A percentile compares a stretch with the other conserved stretches of the same genome.
phyloP scores from a whole-genome alignment of 2,329 filamentous ascomycete species.

The Amesomyces nigricolor region DNA sequence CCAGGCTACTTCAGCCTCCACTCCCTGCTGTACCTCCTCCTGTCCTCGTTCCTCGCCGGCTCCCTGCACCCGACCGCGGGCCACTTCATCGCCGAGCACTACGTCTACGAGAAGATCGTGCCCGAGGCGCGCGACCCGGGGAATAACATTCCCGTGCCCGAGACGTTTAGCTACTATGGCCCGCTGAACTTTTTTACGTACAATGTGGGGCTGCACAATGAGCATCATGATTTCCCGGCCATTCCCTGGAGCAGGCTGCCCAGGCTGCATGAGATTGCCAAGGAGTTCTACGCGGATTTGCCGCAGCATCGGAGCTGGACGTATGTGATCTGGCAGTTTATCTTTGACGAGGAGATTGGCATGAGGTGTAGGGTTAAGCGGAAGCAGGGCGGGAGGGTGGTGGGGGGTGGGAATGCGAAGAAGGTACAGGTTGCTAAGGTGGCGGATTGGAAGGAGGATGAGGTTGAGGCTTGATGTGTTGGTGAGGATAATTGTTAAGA shows the following conservation, averaged over 20 bases:
- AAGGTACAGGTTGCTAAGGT: constrained; percentile 34
- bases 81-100: constrained; percentile 98
- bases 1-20: constrained; percentile 46
- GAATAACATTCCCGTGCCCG: constrained; percentile 65
- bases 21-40: constrained; percentile 73
- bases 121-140: constrained; percentile 51
- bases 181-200: constrained; percentile 88
- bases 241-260: constrained; percentile 89
- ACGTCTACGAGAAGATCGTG: constrained; percentile 65
- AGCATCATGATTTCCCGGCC: constrained; percentile 98
- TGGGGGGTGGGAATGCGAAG: constrained; percentile 43
- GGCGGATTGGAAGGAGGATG: constrained; percentile 59
- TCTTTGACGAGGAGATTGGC: constrained; percentile 82
- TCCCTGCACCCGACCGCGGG: constrained; percentile 90
- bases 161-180: constrained; percentile 97
- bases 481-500: background rate
- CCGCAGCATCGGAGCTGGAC: constrained; percentile 87
- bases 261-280: constrained; percentile 69
- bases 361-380: constrained; percentile 92
- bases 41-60: constrained; percentile 89
- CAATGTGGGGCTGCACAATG: constrained; percentile 96
- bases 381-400: constrained; percentile 64
- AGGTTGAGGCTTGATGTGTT: constrained; percentile 55
- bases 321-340: constrained; percentile 91
- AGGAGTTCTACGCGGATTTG: constrained; percentile 86